Evolutionary conservation across 2,329 filamentous ascomycete species (phyloP).

Genomic region (Fusarium sp.): DNA sequence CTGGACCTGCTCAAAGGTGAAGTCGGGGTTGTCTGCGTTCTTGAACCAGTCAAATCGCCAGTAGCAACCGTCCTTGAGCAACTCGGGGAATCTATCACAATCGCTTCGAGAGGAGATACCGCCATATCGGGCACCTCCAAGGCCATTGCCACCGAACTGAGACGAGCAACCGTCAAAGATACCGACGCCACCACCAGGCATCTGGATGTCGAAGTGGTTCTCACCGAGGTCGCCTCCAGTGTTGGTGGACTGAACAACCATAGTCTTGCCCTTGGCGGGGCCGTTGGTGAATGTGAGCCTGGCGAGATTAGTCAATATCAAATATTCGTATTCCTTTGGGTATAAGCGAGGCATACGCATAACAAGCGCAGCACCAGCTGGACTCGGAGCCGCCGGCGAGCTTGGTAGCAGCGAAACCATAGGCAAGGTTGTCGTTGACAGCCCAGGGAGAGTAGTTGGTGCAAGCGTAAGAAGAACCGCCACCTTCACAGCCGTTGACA

Average conservation of each 20-base stretch:
- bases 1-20: slow-evolving; percentile 64
- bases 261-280: slow-evolving; percentile 65
- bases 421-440: slow-evolving; percentile 65
- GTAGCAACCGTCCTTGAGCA: slow-evolving; percentile 65
- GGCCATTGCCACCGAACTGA: slow-evolving; percentile 53
- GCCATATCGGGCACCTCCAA: slow-evolving; percentile 66
- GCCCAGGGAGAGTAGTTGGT: slow-evolving; percentile 70
- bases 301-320: slow-evolving; percentile 4
- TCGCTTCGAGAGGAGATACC: slow-evolving; percentile 61
- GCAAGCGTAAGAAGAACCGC: slow-evolving; percentile 69
- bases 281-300: slow-evolving; percentile 61
- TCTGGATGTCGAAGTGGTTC: slow-evolving; percentile 68
- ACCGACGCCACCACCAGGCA: slow-evolving; percentile 65
- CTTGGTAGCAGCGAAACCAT: slow-evolving; percentile 70
- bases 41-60: slow-evolving; percentile 73
- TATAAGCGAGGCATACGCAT: slow-evolving; percentile 52
- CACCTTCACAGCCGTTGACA: slow-evolving; percentile 64
- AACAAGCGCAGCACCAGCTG: slow-evolving; percentile 74
- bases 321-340: too few relatives aligned
- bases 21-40: slow-evolving; percentile 64
- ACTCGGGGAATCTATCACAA: slow-evolving; percentile 62
- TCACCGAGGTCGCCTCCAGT: slow-evolving; percentile 65
- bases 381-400: slow-evolving; percentile 64
- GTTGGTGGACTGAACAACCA: slow-evolving; percentile 72
- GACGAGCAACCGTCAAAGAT: slow-evolving; percentile 61